Base-by-base conservation (phyloP, 768 basidiomycete genomes). In the Phanerodontia chrysosporium region DNA sequence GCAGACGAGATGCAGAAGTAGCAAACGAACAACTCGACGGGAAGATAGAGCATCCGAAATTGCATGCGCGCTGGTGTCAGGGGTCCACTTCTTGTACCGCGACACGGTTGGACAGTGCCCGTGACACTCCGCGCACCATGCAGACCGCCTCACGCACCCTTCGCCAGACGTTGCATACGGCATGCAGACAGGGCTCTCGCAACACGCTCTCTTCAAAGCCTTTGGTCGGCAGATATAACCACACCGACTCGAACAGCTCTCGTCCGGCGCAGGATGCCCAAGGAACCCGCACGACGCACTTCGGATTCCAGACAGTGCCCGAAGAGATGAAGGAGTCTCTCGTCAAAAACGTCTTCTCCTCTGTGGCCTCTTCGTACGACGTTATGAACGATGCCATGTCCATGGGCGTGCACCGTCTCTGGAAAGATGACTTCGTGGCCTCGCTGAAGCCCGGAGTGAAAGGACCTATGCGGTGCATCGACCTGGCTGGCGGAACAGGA, bases 321-420 rank as follows among this genome's bases (percentile, higher is more conserved):
- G 90, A 92, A 70, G 86, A 90, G 32, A 72, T 80, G 35, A 99
- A 99, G 70, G 96, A 98, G 75, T 75, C 81, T 1, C 80, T 98
- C 48, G 97, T 99, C 62, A 92, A 91, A 67, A 83, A 83, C 63
- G 95, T 99, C 53, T 99, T 99, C 75, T 86, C 92, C 68, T 96
- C 92, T 7, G 97, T 99, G 58, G 95, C 97, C 45, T 89, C 92
- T 35, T 89, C 83, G 46, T 99, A 99, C 75, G 97, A 98, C 73
- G 73, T 98, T 44, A 97, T 99, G 96, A 99, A 99, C 78, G 97
- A 98, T 70, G 92, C 95, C n/a, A 91, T 95, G 73, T 98, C 97
- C 2, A 75, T 98, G 61, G 97, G 97, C 35, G 87, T 98, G 10
- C 97, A 98, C 70, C 83, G 97, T 55, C 76, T 99, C 24, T 99